These are phyloP conservation scores for Curvularia lunata DNA, from an alignment of 2,329 filamentous ascomycete species.

Conservation along the genomic window DNA sequence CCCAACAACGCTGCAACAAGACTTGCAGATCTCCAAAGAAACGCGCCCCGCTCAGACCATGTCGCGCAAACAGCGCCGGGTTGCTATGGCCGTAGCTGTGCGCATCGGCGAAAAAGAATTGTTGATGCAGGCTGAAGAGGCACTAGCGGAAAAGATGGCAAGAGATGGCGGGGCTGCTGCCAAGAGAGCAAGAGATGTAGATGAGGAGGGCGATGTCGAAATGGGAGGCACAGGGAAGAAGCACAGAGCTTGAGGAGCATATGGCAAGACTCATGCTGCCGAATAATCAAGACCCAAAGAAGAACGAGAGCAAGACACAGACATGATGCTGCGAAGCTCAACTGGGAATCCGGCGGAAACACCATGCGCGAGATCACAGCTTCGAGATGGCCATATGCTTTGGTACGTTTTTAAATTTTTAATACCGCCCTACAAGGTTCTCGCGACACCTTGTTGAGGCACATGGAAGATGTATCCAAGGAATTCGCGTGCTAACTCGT, in stretches of 20 bases:
- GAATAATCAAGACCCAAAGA: background rate
- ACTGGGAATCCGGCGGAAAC: background rate
- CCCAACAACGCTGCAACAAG: slow-evolving; percentile 59
- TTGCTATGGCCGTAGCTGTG: slow-evolving; percentile 69
- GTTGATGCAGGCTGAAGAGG: slow-evolving; percentile 60
- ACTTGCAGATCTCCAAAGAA: slow-evolving; percentile 55
- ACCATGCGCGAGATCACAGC: background rate
- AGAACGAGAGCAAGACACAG: background rate
- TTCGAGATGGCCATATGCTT: background rate
- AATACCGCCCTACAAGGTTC: slow-evolving; percentile 7
- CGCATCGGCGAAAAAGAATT: slow-evolving; percentile 76
- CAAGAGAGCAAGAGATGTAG: slow-evolving; percentile 35
- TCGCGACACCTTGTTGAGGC: slow-evolving; percentile 8
- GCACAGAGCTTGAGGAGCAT: slow-evolving; percentile 28
- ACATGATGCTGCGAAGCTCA: background rate
- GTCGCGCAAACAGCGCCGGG: slow-evolving; percentile 32
- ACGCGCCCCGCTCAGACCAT: slow-evolving; percentile 31
- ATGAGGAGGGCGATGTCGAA: slow-evolving; percentile 38
- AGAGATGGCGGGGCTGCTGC: slow-evolving; percentile 34
- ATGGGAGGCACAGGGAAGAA: slow-evolving; percentile 38
- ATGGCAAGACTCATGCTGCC: background rate
- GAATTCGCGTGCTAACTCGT: slow-evolving; percentile 20
- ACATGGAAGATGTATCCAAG: slow-evolving; percentile 24
- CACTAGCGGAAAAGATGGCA: slow-evolving; percentile 34
- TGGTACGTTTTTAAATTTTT: slow-evolving; percentile 30